These are phyloP conservation scores for Phylloporus arenicola DNA, from an alignment of 768 basidiomycete genomes.

Conservation along the genomic window DNA sequence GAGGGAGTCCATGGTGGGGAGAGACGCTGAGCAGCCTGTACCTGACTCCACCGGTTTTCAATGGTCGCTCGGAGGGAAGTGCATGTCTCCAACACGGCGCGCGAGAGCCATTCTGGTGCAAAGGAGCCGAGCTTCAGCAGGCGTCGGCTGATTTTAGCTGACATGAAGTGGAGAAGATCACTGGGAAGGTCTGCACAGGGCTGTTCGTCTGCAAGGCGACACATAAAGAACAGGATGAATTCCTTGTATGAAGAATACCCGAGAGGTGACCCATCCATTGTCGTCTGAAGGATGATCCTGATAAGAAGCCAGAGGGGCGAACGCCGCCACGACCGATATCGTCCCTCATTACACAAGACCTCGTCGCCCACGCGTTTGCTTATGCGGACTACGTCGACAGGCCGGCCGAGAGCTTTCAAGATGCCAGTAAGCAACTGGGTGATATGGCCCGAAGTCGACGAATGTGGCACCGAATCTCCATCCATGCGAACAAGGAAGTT, in stretches of 20 bases:
- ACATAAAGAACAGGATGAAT: constrained; percentile 42
- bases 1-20: constrained; percentile 28
- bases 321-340: constrained; percentile 30
- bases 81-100: constrained; percentile 21
- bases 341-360: constrained; percentile 2
- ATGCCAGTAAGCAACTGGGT: constrained; percentile 44
- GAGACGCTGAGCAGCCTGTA: constrained; percentile 21
- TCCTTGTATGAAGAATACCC: constrained; percentile 36
- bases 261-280: constrained; percentile 12
- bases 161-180: constrained; percentile 22
- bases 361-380: background rate
- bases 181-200: constrained; percentile 10
- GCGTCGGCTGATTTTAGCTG: background rate
- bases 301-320: constrained; percentile 32
- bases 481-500: too few species aligned
- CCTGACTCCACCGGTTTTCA: constrained; percentile 32
- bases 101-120: background rate
- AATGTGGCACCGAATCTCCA: constrained; percentile 25
- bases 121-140: background rate
- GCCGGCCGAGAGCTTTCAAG: constrained; percentile 29
- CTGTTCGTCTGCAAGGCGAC: constrained; percentile 21
- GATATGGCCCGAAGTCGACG: constrained; percentile 36
- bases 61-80: constrained; percentile 13
- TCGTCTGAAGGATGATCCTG: constrained; percentile 24
- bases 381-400: constrained; percentile 2